Base-by-base conservation (phyloP, 2,329 filamentous ascomycete genomes). In the Claviceps citrina region DNA sequence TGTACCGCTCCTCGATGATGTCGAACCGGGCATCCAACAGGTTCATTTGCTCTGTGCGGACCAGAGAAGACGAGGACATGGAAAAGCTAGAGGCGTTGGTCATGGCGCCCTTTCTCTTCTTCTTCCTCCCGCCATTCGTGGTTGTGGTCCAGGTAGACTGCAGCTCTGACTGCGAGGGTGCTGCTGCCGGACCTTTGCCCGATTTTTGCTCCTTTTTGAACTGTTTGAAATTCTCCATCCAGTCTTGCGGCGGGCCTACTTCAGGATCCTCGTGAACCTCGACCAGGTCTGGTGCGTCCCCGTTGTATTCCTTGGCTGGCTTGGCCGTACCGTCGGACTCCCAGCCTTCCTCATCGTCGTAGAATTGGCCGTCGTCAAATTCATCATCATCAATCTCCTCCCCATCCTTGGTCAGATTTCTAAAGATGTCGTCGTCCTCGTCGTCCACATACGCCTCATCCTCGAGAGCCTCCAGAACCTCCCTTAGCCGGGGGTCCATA, bases 61-160 rank as follows among this genome's bases (percentile, higher is more conserved):
- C 78, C 15, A 94, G 68, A 0, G 85, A 81, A 0, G 86, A 93
- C 1, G 84, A 93, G 0, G 83, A 86, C 87, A 94, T 94, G 39
- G 83, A 91, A 62, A 91, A 93, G 43, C 74, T 78, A 1, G 86
- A 91, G 1, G 83, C 81, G 47, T 82, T 84, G 3, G 89, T 96
- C 58, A 93, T 64, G 2, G 91, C 89, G 34, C 87, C 89, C 67
- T 94, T 96, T 55, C 89, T 78, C 73, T 94, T 95, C 78, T 96
- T 96, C 45, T 72, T 73, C 39, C 84, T 76, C 10, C 85, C 85
- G 27, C 83, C 84, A 45, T 79, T 81, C 1, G 83, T 80, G 2
- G 81, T 86, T 1, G 81, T 78, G 2, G 81, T 86, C 64, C 81
- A 73, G 49, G 80, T 66, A 5, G 81, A 82, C 52, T 82, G 76